Conservation (phyloP, 1,139 yeast species). For the Geotrichum candidum region DNA sequence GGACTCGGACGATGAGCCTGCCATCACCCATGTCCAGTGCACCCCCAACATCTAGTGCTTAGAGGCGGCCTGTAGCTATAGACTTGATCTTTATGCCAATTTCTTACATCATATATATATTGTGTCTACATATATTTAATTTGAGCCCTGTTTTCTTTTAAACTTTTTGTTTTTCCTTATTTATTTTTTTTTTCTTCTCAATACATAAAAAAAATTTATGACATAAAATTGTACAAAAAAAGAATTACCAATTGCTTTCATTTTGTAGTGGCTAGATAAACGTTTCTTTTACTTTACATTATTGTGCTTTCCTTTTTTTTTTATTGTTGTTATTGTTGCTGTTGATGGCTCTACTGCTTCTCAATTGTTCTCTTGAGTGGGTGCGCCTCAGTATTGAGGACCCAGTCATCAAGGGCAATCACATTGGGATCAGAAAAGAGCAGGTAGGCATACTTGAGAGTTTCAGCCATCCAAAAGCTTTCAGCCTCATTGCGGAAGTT, state of each 20-base stretch:
- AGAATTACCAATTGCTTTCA: neutral
- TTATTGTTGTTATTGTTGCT: neutral
- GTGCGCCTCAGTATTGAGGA: slow-evolving; percentile 77
- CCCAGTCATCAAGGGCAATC: slow-evolving; percentile 60
- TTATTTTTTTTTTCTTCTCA: neutral
- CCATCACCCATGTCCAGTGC: slow-evolving; percentile 10
- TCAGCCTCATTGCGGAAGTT: slow-evolving; percentile 46
- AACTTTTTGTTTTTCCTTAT: neutral
- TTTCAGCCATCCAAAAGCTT: slow-evolving; percentile 76
- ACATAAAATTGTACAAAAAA: too few relatives aligned
- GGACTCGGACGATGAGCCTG: slow-evolving; percentile 16
- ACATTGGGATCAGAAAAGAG: slow-evolving; percentile 57
- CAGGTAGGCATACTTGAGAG: slow-evolving; percentile 66
- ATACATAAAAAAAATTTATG: neutral
- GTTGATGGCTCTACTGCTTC: neutral
- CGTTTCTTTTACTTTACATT: too few relatives aligned
- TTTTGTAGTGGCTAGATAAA: too few relatives aligned
- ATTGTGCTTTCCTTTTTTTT: neutral
- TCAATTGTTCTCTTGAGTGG: slow-evolving; percentile 45
- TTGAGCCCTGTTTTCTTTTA: neutral
- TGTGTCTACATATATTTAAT: neutral
- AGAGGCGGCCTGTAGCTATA: neutral
- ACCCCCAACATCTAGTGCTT: slow-evolving; percentile 2
- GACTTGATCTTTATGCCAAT: neutral
- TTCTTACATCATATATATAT: neutral